Base-by-base conservation (phyloP, 805 yeast species). In the Suhomyces prunicola region DNA sequence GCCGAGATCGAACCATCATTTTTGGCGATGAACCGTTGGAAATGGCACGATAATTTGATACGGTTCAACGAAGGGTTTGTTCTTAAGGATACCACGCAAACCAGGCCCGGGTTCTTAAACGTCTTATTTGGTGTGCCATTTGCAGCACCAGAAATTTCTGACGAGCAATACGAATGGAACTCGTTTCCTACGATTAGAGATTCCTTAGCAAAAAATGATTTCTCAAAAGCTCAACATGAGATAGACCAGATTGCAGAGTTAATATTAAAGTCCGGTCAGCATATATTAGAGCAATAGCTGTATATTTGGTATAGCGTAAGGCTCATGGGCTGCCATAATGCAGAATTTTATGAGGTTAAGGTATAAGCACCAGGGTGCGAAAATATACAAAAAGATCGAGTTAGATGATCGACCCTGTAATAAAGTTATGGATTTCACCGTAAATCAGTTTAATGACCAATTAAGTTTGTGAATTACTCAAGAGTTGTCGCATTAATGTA, bases 171-270 rank as follows among this genome's bases (percentile, higher is more conserved):
- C 54, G 72, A 79, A 40, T 80, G 87, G 79, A 83, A 85, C 68
- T 77, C 88, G 2, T 90, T 88, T 64, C 97, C 97, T 0, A 80
- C 81, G 5, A 78, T 91, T 2, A 77, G 96, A 55, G 96, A 91
- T 63, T 84, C 82, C 0, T 64, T 89, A 10, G 74, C 72, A 44
- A 65, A 65, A 1, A 72, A 74, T 0, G 80, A 84, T 54, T 80
- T 82, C 75, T 70, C 61, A 0, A 66, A 61, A 33, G 91, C 89
- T 0, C 88, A 85, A 55, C 57, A 65, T 2, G 84, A 85, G 56
- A 66, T 87, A 7, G 70, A 79, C 42, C 57, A 63, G 4, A 69
- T 83, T 13, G 75, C 81, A 0, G 56, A 45, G 15, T 13, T 64
- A 26, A 57, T 71, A 39, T 8, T 39, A 7, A 39, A 24, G 17